Percentiles rank a stretch among this genome's conserved stretches.
Conservation (phyloP, 352 stramenopile species). For the Phytophthora pisi region DNA sequence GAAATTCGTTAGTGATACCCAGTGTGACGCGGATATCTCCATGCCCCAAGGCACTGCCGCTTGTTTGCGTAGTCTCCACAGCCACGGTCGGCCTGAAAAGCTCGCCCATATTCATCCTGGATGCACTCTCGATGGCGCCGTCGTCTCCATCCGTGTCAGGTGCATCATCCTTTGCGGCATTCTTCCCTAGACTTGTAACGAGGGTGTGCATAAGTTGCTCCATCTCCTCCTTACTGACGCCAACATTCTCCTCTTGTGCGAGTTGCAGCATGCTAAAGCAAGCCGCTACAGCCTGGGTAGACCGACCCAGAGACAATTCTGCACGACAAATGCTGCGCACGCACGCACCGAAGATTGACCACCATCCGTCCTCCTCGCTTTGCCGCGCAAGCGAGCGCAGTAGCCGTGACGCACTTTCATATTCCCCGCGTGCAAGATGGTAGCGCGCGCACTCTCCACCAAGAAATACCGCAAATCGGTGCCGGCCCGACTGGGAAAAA, state of each 20-base stretch:
- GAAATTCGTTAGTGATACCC: constrained; percentile 62
- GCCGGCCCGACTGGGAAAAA: constrained; percentile 69
- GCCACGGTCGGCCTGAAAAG: constrained; percentile 53
- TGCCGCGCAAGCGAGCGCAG: constrained; percentile 73
- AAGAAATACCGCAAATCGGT: constrained; percentile 83
- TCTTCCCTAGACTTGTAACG: constrained; percentile 41
- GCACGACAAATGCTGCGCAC: constrained; percentile 61
- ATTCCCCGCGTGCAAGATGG: constrained; percentile 58
- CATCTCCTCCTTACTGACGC: constrained; percentile 54
- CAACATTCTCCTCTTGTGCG: constrained; percentile 51
- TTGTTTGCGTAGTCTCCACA: constrained; percentile 64
- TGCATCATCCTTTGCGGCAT: constrained; percentile 4
- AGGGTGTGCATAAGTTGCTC: constrained; percentile 54
- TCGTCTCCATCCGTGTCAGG: constrained; percentile 2
- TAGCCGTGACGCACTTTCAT: constrained; percentile 66
- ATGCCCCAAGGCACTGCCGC: constrained; percentile 46
- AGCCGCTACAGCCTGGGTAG: constrained; percentile 55
- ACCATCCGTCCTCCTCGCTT: constrained; percentile 84
- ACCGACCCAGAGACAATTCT: constrained; percentile 59
- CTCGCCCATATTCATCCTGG: constrained; percentile 57
- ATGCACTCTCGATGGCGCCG: constrained; percentile 4
- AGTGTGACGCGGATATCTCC: constrained; percentile 66
- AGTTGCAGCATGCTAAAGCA: constrained; percentile 72
- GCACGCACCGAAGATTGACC: constrained; percentile 56
- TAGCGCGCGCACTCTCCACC: constrained; percentile 71